phyloP scores from a whole-genome alignment of 2,329 filamentous ascomycete genomes.

The Aspergillus fumigatiaffinis region DNA sequence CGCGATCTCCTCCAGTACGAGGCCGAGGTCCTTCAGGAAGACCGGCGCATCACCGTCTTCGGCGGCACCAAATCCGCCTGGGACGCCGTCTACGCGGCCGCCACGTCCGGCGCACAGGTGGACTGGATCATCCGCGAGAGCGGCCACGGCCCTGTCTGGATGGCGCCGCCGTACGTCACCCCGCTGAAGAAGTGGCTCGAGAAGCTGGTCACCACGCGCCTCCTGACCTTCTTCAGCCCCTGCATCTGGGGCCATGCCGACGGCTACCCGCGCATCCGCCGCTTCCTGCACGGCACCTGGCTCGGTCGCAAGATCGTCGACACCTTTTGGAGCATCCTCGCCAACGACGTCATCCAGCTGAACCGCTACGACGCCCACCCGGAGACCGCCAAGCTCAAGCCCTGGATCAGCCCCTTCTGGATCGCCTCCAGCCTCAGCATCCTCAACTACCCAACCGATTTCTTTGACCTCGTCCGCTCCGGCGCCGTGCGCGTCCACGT shows the following conservation, averaged over 20 bases:
- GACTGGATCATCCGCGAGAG: conserved; percentile 41
- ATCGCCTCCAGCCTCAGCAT: conserved; percentile 56
- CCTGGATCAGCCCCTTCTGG: conserved; percentile 49
- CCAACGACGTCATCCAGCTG: conserved; percentile 45
- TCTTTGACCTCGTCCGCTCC: conserved; percentile 54
- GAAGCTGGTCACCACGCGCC: conserved; percentile 62
- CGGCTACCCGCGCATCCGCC: conserved; percentile 48
- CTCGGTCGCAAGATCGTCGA: conserved; percentile 48
- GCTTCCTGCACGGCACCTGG: conserved; percentile 50
- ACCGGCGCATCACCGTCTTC: conserved; percentile 45
- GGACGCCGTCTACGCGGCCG: conserved; percentile 60
- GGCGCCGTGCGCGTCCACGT: conserved; percentile 55
- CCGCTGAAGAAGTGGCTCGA: conserved; percentile 66
- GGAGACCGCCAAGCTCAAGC: conserved; percentile 44
- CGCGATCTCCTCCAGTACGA: conserved; percentile 47
- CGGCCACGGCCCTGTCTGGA: conserved; percentile 41
- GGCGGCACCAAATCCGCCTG: conserved; percentile 61
- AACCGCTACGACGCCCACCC: conserved; percentile 45
- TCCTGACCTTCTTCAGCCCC: conserved; percentile 70
- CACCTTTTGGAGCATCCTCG: conserved; percentile 53
- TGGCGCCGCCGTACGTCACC: conserved; percentile 55
- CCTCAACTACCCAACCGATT: conserved; percentile 56
- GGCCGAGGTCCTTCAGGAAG: conserved; percentile 26
- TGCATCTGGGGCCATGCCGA: conserved; percentile 67
- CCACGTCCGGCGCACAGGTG: conserved; percentile 48